Conservation (phyloP, 139 green algal genomes). For the Limnomonas spitsbergensis region DNA sequence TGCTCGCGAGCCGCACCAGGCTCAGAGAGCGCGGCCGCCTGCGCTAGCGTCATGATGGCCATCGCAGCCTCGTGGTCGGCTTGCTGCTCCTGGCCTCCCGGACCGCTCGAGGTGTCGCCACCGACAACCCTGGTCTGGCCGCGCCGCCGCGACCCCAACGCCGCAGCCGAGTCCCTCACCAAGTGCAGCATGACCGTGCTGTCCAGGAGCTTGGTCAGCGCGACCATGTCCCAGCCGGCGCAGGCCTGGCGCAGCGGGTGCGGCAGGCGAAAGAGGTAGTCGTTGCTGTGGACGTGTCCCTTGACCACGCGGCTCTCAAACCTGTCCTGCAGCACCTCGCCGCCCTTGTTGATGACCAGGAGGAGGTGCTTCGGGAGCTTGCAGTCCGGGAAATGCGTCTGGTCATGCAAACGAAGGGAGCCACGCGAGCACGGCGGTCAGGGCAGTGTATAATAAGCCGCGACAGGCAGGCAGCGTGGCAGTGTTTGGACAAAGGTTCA, state of each 20-base stretch:
- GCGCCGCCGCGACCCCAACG: too few relatives aligned
- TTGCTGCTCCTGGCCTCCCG: background rate
- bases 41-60: background rate
- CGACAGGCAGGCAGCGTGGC: too few relatives aligned
- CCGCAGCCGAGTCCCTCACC: background rate
- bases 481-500: too few relatives aligned
- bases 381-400: background rate
- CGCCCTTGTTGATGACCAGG: background rate
- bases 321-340: background rate
- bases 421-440: too few relatives aligned
- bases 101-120: background rate
- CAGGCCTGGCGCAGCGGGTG: background rate
- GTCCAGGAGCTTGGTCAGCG: background rate
- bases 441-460: too few relatives aligned
- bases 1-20: too few relatives aligned
- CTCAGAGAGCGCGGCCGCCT: too few relatives aligned
- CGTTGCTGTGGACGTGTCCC: too few relatives aligned
- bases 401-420: too few relatives aligned
- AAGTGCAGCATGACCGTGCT: background rate
- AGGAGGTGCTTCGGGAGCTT: background rate
- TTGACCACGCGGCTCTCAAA: background rate
- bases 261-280: background rate
- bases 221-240: background rate
- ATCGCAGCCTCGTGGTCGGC: background rate
- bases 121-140: too few relatives aligned